A percentile compares a stretch with the other conserved stretches of the same genome.
Conservation (phyloP, 192 early-diverging fungal genomes). For the Backusella morwellensis region DNA sequence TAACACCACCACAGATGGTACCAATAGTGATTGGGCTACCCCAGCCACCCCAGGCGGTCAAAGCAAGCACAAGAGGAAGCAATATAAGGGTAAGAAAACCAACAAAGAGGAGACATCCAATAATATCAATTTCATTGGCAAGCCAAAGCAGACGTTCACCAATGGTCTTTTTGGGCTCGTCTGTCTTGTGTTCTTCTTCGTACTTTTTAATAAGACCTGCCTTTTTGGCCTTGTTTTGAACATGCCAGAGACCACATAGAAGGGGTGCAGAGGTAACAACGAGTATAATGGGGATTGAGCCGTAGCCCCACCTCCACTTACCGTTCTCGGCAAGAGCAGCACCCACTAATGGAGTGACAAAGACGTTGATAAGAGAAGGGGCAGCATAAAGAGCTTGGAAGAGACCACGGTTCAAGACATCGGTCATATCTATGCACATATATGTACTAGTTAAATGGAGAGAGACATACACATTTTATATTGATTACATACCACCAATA, state of each 20-base stretch:
- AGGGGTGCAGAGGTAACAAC: slow-evolving; percentile 11
- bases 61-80: slow-evolving; percentile 23
- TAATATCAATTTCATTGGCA: slow-evolving; percentile 6
- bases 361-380: slow-evolving; percentile 21
- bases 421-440: slow-evolving; percentile 14
- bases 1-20: slow-evolving; percentile 16
- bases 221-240: slow-evolving; percentile 11
- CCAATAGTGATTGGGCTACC: slow-evolving; percentile 13
- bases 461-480: not conserved
- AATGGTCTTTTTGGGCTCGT: not conserved
- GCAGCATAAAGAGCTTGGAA: slow-evolving; percentile 14
- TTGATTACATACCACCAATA: slow-evolving; percentile 8
- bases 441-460: not conserved
- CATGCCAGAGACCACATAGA: slow-evolving; percentile 12
- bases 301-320: slow-evolving; percentile 24
- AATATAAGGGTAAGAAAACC: slow-evolving; percentile 18
- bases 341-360: slow-evolving; percentile 8
- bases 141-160: not conserved
- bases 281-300: slow-evolving; percentile 16
- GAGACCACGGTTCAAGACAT: slow-evolving; percentile 17
- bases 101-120: slow-evolving; percentile 19
- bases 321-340: not conserved
- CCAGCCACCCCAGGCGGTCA: slow-evolving; percentile 18
- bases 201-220: slow-evolving; percentile 5
- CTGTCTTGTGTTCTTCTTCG: not conserved